Evolutionary conservation across 345 rosid species (phyloP).

Genomic region (Eucalyptus melliodora): DNA sequence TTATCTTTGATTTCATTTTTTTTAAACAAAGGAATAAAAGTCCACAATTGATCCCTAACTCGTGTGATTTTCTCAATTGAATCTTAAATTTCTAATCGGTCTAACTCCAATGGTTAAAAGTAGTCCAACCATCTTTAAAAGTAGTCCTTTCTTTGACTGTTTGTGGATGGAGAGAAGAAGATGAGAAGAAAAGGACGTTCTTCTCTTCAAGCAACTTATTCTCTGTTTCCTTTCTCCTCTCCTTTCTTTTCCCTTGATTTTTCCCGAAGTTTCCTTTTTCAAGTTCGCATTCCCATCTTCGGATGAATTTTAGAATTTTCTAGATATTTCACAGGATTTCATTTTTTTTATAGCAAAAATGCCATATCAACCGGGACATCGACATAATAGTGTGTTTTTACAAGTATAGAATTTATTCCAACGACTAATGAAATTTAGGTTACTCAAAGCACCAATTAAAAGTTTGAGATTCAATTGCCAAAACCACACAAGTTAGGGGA

Average conservation of each 20-base stretch:
- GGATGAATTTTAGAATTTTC: not conserved
- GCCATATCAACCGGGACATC: not conserved
- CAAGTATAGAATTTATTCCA: not conserved
- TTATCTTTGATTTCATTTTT: not conserved
- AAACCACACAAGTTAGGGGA: not conserved
- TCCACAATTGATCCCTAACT: not conserved
- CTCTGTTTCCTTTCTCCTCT: not conserved
- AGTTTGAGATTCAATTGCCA: not conserved
- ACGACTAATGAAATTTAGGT: not conserved
- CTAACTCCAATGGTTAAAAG: not conserved
- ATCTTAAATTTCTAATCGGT: not conserved
- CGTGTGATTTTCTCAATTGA: not conserved
- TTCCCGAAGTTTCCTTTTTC: not conserved
- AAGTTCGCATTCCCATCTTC: not conserved
- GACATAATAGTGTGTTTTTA: not conserved
- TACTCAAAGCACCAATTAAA: not conserved
- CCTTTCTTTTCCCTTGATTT: not conserved
- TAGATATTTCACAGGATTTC: not conserved
- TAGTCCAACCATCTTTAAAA: not conserved
- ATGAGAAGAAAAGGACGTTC: not conserved
- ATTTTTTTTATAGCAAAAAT: not conserved
- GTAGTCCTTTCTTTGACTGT: not conserved
- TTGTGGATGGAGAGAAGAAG: not conserved
- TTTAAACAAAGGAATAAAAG: not conserved
- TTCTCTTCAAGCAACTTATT: not conserved